phyloP scores from a whole-genome alignment of 352 stramenopile species.

The Phytophthora fragariaefolia region DNA sequence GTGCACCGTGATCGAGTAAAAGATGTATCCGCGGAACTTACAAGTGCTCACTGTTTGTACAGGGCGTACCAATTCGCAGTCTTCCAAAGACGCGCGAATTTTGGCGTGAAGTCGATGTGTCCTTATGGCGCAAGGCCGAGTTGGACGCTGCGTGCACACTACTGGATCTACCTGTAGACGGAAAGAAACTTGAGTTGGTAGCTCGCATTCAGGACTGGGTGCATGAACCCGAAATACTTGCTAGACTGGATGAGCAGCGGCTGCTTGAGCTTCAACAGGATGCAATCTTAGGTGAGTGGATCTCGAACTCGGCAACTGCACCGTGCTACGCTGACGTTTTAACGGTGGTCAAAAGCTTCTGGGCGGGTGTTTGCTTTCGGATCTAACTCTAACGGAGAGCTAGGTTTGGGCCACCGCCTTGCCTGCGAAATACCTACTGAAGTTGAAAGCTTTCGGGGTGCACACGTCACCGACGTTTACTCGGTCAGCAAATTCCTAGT shows the following conservation, averaged over 20 bases:
- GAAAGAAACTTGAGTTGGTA: conserved; percentile 71
- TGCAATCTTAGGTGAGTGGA: conserved; percentile 44
- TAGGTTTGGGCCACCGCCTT: conserved; percentile 62
- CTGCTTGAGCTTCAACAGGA: conserved; percentile 49
- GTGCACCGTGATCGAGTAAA: not conserved
- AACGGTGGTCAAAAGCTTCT: conserved; percentile 31
- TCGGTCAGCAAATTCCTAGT: conserved; percentile 34
- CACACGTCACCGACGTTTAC: conserved; percentile 51
- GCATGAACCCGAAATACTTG: conserved; percentile 56
- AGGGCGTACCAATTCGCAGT: conserved; percentile 56
- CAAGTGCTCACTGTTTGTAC: not conserved
- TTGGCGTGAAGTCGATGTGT: conserved; percentile 63
- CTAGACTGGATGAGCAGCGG: conserved; percentile 41
- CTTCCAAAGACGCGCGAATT: conserved; percentile 70
- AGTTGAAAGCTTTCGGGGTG: conserved; percentile 60
- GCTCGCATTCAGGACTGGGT: conserved; percentile 80
- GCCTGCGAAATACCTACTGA: conserved; percentile 51
- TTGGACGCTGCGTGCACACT: conserved; percentile 65
- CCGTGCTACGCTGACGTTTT: not conserved
- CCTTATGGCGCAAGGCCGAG: conserved; percentile 53
- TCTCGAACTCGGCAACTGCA: not conserved
- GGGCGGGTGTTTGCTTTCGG: conserved; percentile 75
- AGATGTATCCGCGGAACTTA: not conserved
- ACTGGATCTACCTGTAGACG: conserved; percentile 52
- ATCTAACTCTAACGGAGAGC: conserved; percentile 67